Conservation (phyloP, 805 yeast species). For the Pichia nanzhaoensis region DNA sequence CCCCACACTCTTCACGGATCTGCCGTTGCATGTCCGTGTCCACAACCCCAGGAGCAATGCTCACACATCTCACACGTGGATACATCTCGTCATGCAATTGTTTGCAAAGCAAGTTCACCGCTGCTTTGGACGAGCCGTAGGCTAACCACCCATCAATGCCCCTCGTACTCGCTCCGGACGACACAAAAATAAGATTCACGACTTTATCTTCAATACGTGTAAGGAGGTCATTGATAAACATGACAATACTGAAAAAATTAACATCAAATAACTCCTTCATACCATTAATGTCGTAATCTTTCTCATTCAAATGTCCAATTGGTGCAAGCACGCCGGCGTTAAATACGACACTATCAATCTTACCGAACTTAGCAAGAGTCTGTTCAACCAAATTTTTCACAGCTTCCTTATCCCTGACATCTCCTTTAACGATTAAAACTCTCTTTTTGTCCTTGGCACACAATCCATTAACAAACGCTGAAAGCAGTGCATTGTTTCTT, state of each 20-base stretch:
- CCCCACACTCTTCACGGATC: slow-evolving; percentile 60
- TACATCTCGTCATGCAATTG: slow-evolving; percentile 66
- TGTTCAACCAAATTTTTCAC: slow-evolving; percentile 34
- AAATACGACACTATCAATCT: slow-evolving; percentile 57
- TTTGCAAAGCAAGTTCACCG: slow-evolving; percentile 67
- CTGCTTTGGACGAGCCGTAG: slow-evolving; percentile 89
- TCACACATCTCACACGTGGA: slow-evolving; percentile 44
- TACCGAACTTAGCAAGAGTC: slow-evolving; percentile 47
- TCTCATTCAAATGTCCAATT: slow-evolving; percentile 45
- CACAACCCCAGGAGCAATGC: slow-evolving; percentile 94
- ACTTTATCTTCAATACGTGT: slow-evolving; percentile 40
- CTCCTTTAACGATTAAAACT: slow-evolving; percentile 51
- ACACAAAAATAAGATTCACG: slow-evolving; percentile 53
- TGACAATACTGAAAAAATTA: slow-evolving; percentile 71
- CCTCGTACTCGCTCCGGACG: slow-evolving; percentile 78
- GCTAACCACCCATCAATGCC: slow-evolving; percentile 80
- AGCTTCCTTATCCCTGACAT: slow-evolving; percentile 42
- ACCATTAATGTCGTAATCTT: slow-evolving; percentile 39
- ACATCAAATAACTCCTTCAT: slow-evolving; percentile 69
- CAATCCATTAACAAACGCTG: slow-evolving; percentile 27
- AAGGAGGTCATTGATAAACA: slow-evolving; percentile 47
- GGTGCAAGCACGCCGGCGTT: slow-evolving; percentile 86
- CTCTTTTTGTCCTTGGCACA: slow-evolving; percentile 41
- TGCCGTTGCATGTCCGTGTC: slow-evolving; percentile 83
- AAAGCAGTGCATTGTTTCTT: slow-evolving; percentile 47